Evolutionary conservation across 2,329 filamentous ascomycete genomes (phyloP), one percentile per base, ranked within the genome.

Genomic region (Fusarium denticulatum): DNA sequence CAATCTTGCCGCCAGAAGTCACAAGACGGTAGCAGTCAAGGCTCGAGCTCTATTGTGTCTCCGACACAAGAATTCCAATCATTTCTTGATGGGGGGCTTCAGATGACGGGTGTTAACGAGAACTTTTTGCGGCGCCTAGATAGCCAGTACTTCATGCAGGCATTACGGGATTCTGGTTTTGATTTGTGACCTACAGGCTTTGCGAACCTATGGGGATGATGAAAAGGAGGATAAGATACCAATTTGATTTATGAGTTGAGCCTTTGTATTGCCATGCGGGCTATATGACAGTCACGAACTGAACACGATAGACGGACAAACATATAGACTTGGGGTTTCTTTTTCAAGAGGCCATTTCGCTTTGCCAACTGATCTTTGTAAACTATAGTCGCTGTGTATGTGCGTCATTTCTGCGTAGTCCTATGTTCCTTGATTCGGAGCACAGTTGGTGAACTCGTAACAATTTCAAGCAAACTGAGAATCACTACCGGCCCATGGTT

Each of bases 161-260:
- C 52, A 20, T n/a, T 64, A 6, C 30, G 43, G 22, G 45, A 52
- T 20, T 18, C 58, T 24, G 34, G 22, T 20, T 32, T 69, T 13
- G 30, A 28, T 12, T 13, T 52, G 20, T 34, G 22, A 16, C 5
- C 30, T 30, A 20, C 28, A 20, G 39, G 43, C 32, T 46, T 30
- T 22, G 40, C 20, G 45, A 42, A 28, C n/a, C 20, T n/a, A 40
- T 39, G 16, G 30, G 50, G 39, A 47, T 39, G 20, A 34, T 34
- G 39, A 30, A 32, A 42, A 42, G 28, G 57, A 12, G 49, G 37
- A 57, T 10, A 11, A 18, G 50, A 69, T 69, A 64, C 67, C 65
- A 69, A 69, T 42, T 69, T 69, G 45, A 14, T 69, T 62, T 52
- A n/a, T 22, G 14, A 5, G 6, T 59, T 58, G 24, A 11, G 13